phyloP scores from a whole-genome alignment of 2,329 filamentous ascomycete genomes.

The Aspergillus fructus region DNA sequence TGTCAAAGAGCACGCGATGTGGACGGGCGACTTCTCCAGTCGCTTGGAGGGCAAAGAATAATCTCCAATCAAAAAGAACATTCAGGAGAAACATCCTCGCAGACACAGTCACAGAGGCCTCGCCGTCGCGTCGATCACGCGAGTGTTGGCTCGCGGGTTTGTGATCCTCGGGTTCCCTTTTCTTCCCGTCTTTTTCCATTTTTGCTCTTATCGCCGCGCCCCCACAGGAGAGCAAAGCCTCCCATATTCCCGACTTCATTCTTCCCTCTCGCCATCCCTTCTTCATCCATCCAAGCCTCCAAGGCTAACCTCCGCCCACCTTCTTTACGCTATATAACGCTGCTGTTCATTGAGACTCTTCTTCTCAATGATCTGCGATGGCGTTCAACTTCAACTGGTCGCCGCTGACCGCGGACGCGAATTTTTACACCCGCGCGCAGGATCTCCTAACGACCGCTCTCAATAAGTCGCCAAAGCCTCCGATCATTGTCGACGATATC shows the following conservation, averaged over 20 bases:
- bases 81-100: no score
- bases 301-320: not conserved
- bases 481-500: conserved; percentile 99
- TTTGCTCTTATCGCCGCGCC: conserved; percentile 16
- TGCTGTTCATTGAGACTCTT: conserved; percentile 9
- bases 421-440: conserved; percentile 84
- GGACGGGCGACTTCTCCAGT: not conserved
- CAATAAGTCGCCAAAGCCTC: conserved; percentile 96
- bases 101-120: not conserved
- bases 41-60: no score
- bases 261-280: conserved; percentile 5
- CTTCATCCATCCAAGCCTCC: conserved; percentile 3
- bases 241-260: conserved; percentile 4
- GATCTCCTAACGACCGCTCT: conserved; percentile 92
- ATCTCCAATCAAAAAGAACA: no score
- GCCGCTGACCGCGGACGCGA: conserved; percentile 91
- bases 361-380: conserved; percentile 58
- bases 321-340: not conserved
- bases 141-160: conserved; percentile 8
- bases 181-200: conserved; percentile 13
- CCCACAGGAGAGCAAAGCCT: conserved; percentile 7
- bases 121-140: conserved; percentile 22
- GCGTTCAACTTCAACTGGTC: conserved; percentile 99
- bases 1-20: not conserved
- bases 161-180: conserved; percentile 17